Evolutionary conservation across 1,284 basidiomycete genomes (phyloP).

Genomic region (Boletus smithii): DNA sequence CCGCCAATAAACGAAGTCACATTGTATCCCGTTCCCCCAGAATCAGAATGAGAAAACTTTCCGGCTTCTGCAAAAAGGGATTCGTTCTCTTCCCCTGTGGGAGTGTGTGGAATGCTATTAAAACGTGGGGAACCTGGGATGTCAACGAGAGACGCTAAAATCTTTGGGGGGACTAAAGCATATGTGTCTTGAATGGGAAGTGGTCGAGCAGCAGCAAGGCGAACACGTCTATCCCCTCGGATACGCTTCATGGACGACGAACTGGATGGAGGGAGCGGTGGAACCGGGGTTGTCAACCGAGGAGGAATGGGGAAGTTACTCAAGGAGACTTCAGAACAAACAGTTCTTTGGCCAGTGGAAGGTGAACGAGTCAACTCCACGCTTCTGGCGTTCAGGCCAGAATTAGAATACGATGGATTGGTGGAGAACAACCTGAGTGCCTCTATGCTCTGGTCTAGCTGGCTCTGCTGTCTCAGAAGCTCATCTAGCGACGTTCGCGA

Average conservation of each 20-base stretch:
- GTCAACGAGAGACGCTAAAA: constrained; percentile 11
- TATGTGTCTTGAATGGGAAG: constrained; percentile 4
- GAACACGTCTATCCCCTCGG: constrained; percentile 22
- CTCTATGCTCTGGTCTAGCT: constrained; percentile 64
- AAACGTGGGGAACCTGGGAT: constrained; percentile 17
- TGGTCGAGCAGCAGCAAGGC: constrained; percentile 9
- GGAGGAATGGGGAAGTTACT: constrained; percentile 70
- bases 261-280: constrained; percentile 17
- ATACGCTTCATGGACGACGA: constrained; percentile 19
- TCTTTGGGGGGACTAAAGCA: constrained; percentile 4
- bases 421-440: constrained; percentile 50
- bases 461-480: constrained; percentile 57
- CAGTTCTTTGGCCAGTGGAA: constrained; percentile 31
- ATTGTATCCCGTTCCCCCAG: constrained; percentile 60
- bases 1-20: constrained; percentile 74
- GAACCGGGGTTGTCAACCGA: constrained; percentile 22
- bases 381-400: constrained; percentile 5
- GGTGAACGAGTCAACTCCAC: constrained; percentile 21
- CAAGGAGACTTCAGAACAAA: constrained; percentile 56
- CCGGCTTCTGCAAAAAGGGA: constrained; percentile 21
- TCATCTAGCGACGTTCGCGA: constrained; percentile 44
- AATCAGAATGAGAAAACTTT: constrained; percentile 33
- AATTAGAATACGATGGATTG: constrained; percentile 7
- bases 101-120: constrained; percentile 29
- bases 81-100: constrained; percentile 33